Conservation (phyloP, 371 early-diverging fungal species). For the Mortierella sp. region DNA sequence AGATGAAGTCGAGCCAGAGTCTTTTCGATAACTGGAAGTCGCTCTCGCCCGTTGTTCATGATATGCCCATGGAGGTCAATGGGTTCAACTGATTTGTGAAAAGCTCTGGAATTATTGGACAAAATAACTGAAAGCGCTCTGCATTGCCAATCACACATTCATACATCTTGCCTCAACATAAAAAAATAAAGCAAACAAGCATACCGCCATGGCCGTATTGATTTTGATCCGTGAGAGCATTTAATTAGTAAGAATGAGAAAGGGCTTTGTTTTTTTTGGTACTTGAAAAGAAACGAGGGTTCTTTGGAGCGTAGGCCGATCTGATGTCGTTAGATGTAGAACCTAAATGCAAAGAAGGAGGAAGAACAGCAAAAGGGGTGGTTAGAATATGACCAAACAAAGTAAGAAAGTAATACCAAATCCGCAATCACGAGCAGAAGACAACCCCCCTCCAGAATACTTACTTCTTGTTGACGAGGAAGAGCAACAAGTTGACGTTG, state of each 20-base stretch:
- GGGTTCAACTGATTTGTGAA: slow-evolving; percentile 44
- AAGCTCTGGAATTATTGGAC: neutral
- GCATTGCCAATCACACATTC: no score
- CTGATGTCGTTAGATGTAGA: slow-evolving; percentile 20
- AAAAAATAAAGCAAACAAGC: neutral
- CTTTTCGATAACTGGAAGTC: slow-evolving; percentile 73
- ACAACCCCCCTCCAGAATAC: neutral
- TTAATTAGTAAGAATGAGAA: neutral
- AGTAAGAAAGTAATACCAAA: neutral
- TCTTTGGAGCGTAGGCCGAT: neutral
- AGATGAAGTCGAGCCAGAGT: slow-evolving; percentile 68
- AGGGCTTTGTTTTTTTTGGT: neutral
- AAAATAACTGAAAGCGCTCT: no score
- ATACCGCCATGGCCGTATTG: no score
- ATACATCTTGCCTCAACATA: neutral
- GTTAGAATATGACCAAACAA: neutral
- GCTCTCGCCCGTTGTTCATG: slow-evolving; percentile 65
- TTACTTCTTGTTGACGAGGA: slow-evolving; percentile 97
- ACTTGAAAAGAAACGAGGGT: neutral
- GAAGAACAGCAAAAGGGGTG: neutral
- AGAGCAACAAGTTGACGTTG: slow-evolving; percentile 95
- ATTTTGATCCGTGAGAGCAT: neutral
- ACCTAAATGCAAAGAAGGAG: neutral
- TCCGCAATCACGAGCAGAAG: neutral
- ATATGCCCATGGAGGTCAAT: slow-evolving; percentile 59